phyloP scores from a whole-genome alignment of 2,329 filamentous ascomycete genomes.

The Phialophora tarda region DNA sequence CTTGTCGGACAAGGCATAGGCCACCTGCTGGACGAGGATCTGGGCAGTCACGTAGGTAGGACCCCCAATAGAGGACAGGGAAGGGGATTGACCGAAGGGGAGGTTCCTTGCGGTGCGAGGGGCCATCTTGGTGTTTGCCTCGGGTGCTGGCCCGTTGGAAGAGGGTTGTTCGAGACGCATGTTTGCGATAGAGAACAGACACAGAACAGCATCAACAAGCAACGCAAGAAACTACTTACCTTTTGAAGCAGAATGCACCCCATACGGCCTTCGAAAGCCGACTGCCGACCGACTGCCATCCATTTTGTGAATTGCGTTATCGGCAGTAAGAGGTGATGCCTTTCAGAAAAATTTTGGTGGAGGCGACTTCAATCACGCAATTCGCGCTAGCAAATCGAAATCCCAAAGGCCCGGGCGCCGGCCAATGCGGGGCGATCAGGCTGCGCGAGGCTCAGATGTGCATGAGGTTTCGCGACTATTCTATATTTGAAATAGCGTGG shows the following conservation, averaged over 20 bases:
- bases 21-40: slow-evolving; percentile 91
- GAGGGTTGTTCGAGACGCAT: slow-evolving; percentile 46
- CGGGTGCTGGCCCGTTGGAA: slow-evolving; percentile 40
- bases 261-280: slow-evolving; percentile 17
- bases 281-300: slow-evolving; percentile 23
- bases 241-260: slow-evolving; percentile 17
- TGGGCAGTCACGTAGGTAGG: slow-evolving; percentile 94
- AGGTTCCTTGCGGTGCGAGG: slow-evolving; percentile 42
- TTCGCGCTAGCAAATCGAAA: slow-evolving; percentile 15
- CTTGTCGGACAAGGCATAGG: slow-evolving; percentile 94
- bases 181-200: slow-evolving; percentile 14
- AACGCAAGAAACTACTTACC: slow-evolving; percentile 18
- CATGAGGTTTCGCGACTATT: neutral
- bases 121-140: slow-evolving; percentile 37
- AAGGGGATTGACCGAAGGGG: slow-evolving; percentile 59
- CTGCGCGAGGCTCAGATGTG: slow-evolving; percentile 5
- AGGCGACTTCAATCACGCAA: slow-evolving; percentile 20
- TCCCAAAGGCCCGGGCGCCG: neutral
- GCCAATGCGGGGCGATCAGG: slow-evolving; percentile 1
- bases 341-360: slow-evolving; percentile 22
- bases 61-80: slow-evolving; percentile 70
- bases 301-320: slow-evolving; percentile 21
- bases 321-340: slow-evolving; percentile 17
- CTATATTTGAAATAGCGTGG: neutral
- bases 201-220: slow-evolving; percentile 13